Evolutionary conservation across 805 yeast species (phyloP).

Genomic region (Candida ulmi): DNA sequence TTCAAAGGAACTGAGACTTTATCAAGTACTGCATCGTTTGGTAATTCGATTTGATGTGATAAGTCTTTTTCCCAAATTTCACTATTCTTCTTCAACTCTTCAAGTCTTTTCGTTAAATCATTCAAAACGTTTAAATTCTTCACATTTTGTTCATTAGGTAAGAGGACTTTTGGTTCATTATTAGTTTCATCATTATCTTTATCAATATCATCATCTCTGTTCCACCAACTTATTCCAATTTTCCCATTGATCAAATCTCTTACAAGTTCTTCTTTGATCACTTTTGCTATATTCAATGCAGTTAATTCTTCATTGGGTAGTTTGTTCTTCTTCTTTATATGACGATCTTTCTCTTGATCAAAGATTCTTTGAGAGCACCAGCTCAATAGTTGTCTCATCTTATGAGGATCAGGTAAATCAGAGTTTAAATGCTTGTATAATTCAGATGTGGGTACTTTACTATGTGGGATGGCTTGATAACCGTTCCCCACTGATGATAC

Average conservation of each 20-base stretch:
- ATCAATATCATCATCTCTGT: constrained; percentile 24
- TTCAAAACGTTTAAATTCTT: constrained; percentile 44
- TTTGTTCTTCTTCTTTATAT: constrained; percentile 19
- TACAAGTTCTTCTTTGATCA: constrained; percentile 58
- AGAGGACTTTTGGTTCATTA: constrained; percentile 25
- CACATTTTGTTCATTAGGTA: constrained; percentile 58
- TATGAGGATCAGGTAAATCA: constrained; percentile 63
- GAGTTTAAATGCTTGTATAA: constrained; percentile 59
- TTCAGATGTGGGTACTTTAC: constrained; percentile 46
- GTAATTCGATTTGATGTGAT: constrained; percentile 10
- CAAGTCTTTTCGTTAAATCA: constrained; percentile 39
- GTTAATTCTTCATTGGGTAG: constrained; percentile 34
- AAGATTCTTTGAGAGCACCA: constrained; percentile 59
- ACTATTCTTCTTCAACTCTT: constrained; percentile 39
- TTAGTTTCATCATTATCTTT: constrained; percentile 20
- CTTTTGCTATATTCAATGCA: constrained; percentile 48
- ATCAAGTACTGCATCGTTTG: constrained; percentile 5
- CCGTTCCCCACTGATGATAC: constrained; percentile 75
- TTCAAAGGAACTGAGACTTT: constrained; percentile 3
- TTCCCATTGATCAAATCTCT: constrained; percentile 54
- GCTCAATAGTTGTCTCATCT: constrained; percentile 60
- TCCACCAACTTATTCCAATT: constrained; percentile 68
- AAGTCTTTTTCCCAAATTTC: constrained; percentile 36
- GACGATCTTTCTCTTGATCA: constrained; percentile 23
- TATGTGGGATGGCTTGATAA: constrained; percentile 60